phyloP scores from a whole-genome alignment of 768 basidiomycete genomes.

The Scleroderma bovista region DNA sequence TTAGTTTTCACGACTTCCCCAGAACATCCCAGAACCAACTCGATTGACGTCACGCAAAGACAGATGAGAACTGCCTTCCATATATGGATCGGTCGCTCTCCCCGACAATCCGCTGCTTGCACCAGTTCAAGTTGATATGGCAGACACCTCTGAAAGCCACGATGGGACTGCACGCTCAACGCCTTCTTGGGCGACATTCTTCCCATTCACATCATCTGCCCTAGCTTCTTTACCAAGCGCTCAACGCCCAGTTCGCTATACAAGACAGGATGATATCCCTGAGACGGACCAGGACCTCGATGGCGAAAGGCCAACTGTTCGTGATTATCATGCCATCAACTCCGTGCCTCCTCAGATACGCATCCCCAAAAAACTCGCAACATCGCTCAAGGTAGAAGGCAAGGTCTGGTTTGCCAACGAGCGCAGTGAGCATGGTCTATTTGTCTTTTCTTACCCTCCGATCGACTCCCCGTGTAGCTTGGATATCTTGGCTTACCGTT shows the following conservation, averaged over 20 bases:
- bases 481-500: conserved; percentile 89
- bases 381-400: conserved; percentile 81
- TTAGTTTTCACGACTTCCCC: conserved; percentile 9
- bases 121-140: conserved; percentile 3
- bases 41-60: conserved; percentile 26
- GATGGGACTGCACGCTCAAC: conserved; percentile 35
- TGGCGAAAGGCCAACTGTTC: conserved; percentile 54
- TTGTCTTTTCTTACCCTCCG: neutral
- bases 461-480: conserved; percentile 47
- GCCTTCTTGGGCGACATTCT: conserved; percentile 58
- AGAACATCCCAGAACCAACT: conserved; percentile 34
- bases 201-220: conserved; percentile 69
- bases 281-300: conserved; percentile 43
- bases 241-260: conserved; percentile 42
- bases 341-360: conserved; percentile 56
- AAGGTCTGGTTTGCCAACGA: conserved; percentile 99
- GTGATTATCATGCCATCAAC: conserved; percentile 75
- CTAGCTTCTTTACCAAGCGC: conserved; percentile 42
- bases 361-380: conserved; percentile 77
- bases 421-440: conserved; percentile 52
- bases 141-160: conserved; percentile 9
- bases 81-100: neutral
- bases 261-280: conserved; percentile 70
- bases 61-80: conserved; percentile 3
- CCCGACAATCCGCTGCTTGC: too few species aligned